These are phyloP conservation scores for Leccinum longicurvipes DNA, from an alignment of 768 basidiomycete species.

Conservation along the genomic window DNA sequence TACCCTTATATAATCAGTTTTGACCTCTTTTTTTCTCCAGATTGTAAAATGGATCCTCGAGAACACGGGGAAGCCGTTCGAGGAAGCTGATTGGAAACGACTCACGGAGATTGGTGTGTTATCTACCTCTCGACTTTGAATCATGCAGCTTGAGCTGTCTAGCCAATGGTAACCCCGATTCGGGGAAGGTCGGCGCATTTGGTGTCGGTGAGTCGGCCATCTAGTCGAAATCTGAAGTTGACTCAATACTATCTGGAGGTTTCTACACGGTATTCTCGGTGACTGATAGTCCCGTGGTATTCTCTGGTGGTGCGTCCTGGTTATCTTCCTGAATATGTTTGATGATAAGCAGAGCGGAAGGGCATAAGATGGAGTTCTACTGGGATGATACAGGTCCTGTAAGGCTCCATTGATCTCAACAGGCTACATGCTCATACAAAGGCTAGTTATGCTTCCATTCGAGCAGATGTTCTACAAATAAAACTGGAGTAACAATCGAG, in stretches of 20 bases:
- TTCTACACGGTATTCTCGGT: conserved; percentile 79
- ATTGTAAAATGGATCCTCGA: background rate
- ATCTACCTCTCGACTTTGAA: background rate
- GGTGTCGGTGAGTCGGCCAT: conserved; percentile 55
- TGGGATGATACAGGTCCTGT: conserved; percentile 79
- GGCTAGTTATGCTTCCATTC: conserved; percentile 59
- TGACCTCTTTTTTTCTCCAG: conserved; percentile 18
- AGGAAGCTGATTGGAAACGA: conserved; percentile 83
- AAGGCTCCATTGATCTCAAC: conserved; percentile 36
- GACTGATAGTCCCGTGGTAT: conserved; percentile 74
- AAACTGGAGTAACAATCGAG: conserved; percentile 73
- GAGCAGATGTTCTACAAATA: conserved; percentile 53
- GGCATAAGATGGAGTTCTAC: conserved; percentile 89
- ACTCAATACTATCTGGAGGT: conserved; percentile 37
- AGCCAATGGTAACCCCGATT: conserved; percentile 93
- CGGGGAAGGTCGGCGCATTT: conserved; percentile 92
- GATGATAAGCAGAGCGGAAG: conserved; percentile 31
- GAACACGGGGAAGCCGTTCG: conserved; percentile 66
- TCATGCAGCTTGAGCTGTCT: background rate
- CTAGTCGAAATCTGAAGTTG: background rate
- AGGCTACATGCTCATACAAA: background rate
- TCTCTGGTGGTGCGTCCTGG: conserved; percentile 53
- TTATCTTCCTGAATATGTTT: conserved; percentile 15
- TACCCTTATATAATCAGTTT: background rate
- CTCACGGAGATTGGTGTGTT: conserved; percentile 81